Conservation (phyloP, 306 rosid species). For the Ziziphus jujuba region DNA sequence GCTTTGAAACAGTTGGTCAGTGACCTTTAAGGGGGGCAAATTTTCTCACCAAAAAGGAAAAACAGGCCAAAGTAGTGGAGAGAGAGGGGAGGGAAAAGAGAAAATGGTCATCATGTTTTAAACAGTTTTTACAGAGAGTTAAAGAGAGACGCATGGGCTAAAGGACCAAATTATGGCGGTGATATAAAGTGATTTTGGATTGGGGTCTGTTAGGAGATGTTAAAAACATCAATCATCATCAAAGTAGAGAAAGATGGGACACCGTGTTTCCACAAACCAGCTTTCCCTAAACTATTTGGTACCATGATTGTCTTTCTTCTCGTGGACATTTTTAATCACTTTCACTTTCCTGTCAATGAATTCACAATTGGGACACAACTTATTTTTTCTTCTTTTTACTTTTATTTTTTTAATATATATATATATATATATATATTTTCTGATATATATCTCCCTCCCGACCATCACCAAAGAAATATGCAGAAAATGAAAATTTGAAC, state of each 20-base stretch:
- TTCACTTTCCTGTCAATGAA: slow-evolving; percentile 42
- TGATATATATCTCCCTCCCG: neutral
- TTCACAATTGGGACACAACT: neutral
- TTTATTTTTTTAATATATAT: neutral
- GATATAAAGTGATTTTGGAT: slow-evolving; percentile 34
- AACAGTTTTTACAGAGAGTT: slow-evolving; percentile 30
- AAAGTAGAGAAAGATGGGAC: slow-evolving; percentile 53
- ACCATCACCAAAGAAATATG: neutral
- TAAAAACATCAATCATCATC: slow-evolving; percentile 48
- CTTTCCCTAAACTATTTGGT: slow-evolving; percentile 35
- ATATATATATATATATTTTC: too few species aligned
- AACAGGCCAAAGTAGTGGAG: slow-evolving; percentile 23
- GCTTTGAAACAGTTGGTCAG: neutral
- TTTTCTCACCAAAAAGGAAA: slow-evolving; percentile 24
- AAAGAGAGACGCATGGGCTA: slow-evolving; percentile 39
- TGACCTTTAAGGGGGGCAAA: slow-evolving; percentile 35
- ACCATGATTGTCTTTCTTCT: slow-evolving; percentile 48
- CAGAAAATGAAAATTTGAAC: neutral
- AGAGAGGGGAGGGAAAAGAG: slow-evolving; percentile 22
- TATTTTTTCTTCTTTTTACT: neutral
- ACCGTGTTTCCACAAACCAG: slow-evolving; percentile 55
- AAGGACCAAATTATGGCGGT: slow-evolving; percentile 46
- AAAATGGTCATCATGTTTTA: slow-evolving; percentile 16
- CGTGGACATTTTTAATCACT: slow-evolving; percentile 42
- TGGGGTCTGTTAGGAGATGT: slow-evolving; percentile 47